These are phyloP conservation scores for Colletotrichum camelliae DNA, from an alignment of 2,329 filamentous ascomycete genomes.

Conservation along the genomic window DNA sequence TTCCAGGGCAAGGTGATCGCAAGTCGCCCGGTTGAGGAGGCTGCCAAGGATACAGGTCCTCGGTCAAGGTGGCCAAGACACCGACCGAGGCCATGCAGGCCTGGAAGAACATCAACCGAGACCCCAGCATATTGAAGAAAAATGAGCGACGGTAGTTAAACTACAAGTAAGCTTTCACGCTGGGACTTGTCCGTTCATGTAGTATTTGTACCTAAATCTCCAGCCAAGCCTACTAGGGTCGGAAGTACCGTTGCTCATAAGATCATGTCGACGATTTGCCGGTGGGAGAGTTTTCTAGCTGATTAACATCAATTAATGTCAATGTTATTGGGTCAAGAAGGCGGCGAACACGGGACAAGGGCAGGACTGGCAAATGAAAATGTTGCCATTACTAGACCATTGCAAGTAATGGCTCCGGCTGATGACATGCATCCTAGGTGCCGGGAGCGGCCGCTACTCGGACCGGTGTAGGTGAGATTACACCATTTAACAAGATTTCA, in stretches of 20 bases:
- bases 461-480: background rate
- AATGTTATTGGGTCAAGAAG: background rate
- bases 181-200: background rate
- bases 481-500: background rate
- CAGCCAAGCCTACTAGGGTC: background rate
- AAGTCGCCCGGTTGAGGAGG: background rate
- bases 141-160: background rate
- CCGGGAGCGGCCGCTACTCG: background rate
- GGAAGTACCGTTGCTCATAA: background rate
- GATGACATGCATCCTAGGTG: background rate
- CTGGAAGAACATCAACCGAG: background rate
- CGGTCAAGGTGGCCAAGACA: background rate
- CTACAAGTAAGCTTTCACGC: background rate
- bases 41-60: background rate
- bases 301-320: background rate
- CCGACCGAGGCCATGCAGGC: background rate
- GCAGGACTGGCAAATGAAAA: background rate
- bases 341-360: background rate
- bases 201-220: background rate
- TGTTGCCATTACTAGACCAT: background rate
- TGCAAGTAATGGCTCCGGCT: background rate
- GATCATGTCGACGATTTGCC: background rate
- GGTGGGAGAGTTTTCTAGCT: background rate
- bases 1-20: constrained; percentile 26
- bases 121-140: background rate